A percentile compares a stretch with the other conserved stretches of the same genome.
Evolutionary conservation across 345 rosid genomes (phyloP).

Genomic region (Lenwebbia sp.): DNA sequence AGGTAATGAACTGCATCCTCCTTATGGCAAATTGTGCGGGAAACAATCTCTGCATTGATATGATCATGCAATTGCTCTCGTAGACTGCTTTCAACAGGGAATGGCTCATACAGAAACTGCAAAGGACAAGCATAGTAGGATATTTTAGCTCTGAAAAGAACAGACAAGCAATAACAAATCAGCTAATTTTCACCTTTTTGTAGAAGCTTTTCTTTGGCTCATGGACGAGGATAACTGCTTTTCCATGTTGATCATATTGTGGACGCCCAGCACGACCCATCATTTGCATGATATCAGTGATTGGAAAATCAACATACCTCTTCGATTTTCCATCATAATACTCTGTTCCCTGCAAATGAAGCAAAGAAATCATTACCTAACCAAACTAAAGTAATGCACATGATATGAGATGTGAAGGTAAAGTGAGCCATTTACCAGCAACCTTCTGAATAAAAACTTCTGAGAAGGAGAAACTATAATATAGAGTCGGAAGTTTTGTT

Average conservation of each 20-base stretch:
- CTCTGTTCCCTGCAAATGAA: constrained; percentile 74
- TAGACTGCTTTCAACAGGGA: constrained; percentile 98
- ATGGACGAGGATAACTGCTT: constrained; percentile 98
- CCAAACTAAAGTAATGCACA: neutral
- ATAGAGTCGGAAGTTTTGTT: neutral
- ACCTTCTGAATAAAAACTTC: neutral
- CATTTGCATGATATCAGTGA: constrained; percentile 98
- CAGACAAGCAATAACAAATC: neutral
- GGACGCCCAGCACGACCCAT: constrained; percentile 99
- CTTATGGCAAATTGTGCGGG: constrained; percentile 79
- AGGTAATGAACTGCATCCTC: constrained; percentile 95
- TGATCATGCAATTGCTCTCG: constrained; percentile 79
- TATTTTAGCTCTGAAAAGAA: neutral
- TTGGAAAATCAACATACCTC: constrained; percentile 92
- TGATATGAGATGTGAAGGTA: neutral
- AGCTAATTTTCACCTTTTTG: constrained; percentile 52
- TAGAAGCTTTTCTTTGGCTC: constrained; percentile 98
- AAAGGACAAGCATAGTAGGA: neutral
- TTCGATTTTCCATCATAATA: constrained; percentile 92
- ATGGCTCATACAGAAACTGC: constrained; percentile 97
- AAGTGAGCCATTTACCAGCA: neutral
- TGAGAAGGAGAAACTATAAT: neutral
- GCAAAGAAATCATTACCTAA: neutral
- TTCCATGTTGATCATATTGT: constrained; percentile 97
- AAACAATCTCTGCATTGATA: constrained; percentile 88